Evolutionary conservation across 345 rosid species (phyloP).

Genomic region (Crucihimalaya himalaica): DNA sequence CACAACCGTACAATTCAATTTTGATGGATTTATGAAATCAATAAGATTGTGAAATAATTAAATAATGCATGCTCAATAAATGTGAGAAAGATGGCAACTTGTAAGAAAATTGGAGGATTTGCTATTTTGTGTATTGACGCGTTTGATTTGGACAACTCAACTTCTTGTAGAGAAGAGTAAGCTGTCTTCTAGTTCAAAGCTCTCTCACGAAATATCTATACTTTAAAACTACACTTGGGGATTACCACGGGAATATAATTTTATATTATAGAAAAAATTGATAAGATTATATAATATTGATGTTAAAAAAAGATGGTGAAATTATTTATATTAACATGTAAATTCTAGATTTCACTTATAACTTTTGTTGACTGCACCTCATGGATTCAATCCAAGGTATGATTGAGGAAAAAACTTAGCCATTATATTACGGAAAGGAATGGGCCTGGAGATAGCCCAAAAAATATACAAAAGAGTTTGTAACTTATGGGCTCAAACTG

Average conservation of each 20-base stretch:
- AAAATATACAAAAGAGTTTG: not conserved
- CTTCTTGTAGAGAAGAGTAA: conserved; percentile 16
- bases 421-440: not conserved
- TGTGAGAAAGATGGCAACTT: conserved; percentile 26
- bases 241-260: not conserved
- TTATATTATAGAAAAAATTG: not conserved
- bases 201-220: conserved; percentile 4
- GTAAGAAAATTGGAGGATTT: conserved; percentile 5
- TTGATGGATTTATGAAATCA: not conserved
- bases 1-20: too few species aligned
- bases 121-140: not conserved
- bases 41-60: not conserved
- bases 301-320: not conserved
- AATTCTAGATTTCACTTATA: not conserved
- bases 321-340: not conserved
- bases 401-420: not conserved
- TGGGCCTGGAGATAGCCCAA: conserved; percentile 2
- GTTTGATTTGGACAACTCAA: conserved; percentile 36
- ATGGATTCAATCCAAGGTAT: not conserved
- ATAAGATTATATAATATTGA: not conserved
- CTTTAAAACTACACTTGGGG: not conserved
- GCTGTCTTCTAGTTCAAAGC: conserved; percentile 4
- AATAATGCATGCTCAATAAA: conserved; percentile 34
- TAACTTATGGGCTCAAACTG: conserved; percentile 20
- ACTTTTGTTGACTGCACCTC: not conserved